Evolutionary conservation across 805 yeast genomes (phyloP), one percentile per base, ranked within the genome.

Genomic region (Wickerhamiella musiphila): DNA sequence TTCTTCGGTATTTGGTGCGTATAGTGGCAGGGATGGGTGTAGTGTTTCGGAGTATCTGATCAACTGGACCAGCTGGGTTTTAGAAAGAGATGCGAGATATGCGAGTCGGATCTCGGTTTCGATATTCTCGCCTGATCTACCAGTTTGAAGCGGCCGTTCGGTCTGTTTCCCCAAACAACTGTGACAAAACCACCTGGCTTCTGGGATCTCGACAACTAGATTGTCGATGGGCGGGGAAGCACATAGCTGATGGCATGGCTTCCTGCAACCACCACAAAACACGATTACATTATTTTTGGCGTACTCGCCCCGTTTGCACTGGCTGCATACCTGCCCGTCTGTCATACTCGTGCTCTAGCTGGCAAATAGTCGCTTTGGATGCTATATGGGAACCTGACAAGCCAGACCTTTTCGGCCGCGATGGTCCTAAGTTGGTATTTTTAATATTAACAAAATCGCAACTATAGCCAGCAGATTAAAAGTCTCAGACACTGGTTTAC

Each of bases 171-270:
- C 49, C 36, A 49, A 52, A 33, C 61, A 57, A 28, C 53, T 48
- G 31, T 44, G 44, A 39, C 63, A 57, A 39, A 49, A 57, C 61
- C 60, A 57, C 37, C 53, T 52, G 4, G 57, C 56, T 29, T 57
- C 62, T 1, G 56, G 54, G 11, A 57, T 54, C 17, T 56, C 59
- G 11, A 57, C 55, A 18, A 50, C 55, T 9, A 55, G 44, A 5
- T 57, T 41, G 29, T 57, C 63, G 13, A 58, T 53, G 8, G 49
- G 52, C 10, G 63, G 63, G 16, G 43, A 44, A 40, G 57, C 62
- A 36, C 63, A 57, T 18, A 55, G 44, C 34, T 57, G 58, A 27
- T 57, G 62, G 37, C 52, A 57, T 2, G 60, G 58, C 12, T 54
- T 49, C 21, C 47, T 43, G 47, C 65, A 63, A 32, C 54, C 56